Evolutionary conservation across 306 rosid genomes (phyloP), one percentile per base, ranked within the genome.

Genomic region (Hylodesmum podocarpum): DNA sequence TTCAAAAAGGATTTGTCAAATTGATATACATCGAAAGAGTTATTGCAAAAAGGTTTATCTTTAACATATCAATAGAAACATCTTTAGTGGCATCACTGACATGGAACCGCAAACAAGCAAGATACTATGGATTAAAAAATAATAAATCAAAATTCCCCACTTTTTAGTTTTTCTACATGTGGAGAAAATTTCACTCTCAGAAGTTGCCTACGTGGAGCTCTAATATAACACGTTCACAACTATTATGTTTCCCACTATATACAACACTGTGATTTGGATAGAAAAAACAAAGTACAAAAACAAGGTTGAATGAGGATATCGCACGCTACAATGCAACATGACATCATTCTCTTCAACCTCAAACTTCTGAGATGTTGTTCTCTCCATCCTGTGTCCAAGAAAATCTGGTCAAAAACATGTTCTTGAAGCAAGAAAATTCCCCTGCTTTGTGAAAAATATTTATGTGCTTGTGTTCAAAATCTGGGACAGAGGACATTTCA

Each of bases 181-280:
- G 24, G 25, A 82, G 4, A 61, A 80, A 53, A 15, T 44, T 61
- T 44, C 58, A 72, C 41, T 47, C 67, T 46, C 43, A 62, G 19
- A 64, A 84, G 3, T 51, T 24, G 27, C 25, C 70, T 40, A 53
- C 11, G 47, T 22, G 14, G 47, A 36, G 43, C 43, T 19, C 65
- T 58, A 61, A 22, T 49, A 59, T 50, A 14, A 80, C 22, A 53
- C 21, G 14, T 28, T 58, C 7, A 50, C 25, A n/a, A n/a, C 39
- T 65, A 33, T 10, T n/a, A 46, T 49, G 28, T 37, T 80, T 59
- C 66, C 66, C 74, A 76, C 18, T 61, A 66, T 58, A 22, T 80
- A 70, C 73, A 81, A 59, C 41, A 68, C 9, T 72, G 33, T 68
- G 36, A 41, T 70, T 61, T 34, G 25, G 53, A 11, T 9, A 72